Conservation (phyloP, 1,284 basidiomycete genomes). For the Trichosporon faecale region DNA sequence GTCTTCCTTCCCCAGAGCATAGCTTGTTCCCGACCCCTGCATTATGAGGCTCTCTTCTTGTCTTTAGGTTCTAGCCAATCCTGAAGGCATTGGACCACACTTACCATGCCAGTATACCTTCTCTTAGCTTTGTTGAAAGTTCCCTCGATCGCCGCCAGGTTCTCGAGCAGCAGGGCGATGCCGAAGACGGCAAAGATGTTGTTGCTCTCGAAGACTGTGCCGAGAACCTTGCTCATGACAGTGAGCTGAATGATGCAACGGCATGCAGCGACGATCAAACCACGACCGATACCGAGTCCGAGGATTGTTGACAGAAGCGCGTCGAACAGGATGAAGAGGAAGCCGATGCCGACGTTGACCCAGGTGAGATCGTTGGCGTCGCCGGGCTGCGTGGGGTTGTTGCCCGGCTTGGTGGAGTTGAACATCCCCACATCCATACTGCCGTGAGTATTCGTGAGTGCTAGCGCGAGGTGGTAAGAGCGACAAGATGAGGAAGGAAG, state of each 20-base stretch:
- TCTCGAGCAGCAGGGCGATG: constrained; percentile 69
- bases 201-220: constrained; percentile 69
- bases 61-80: too few species aligned
- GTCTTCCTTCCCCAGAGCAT: background rate
- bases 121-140: constrained; percentile 71
- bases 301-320: constrained; percentile 61
- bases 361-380: constrained; percentile 56
- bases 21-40: too few species aligned
- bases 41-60: too few species aligned
- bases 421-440: background rate
- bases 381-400: background rate
- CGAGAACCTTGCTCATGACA: constrained; percentile 66
- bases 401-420: background rate
- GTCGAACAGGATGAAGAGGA: constrained; percentile 63
- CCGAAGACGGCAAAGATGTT: constrained; percentile 69
- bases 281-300: constrained; percentile 65
- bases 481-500: background rate
- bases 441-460: background rate
- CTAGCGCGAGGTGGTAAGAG: background rate
- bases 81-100: too few species aligned
- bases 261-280: constrained; percentile 65
- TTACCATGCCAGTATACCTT: constrained; percentile 69
- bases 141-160: constrained; percentile 61
- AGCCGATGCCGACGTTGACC: constrained; percentile 68
- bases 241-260: constrained; percentile 74